Conservation (phyloP, 352 stramenopile species). For the Pythium volutum region DNA sequence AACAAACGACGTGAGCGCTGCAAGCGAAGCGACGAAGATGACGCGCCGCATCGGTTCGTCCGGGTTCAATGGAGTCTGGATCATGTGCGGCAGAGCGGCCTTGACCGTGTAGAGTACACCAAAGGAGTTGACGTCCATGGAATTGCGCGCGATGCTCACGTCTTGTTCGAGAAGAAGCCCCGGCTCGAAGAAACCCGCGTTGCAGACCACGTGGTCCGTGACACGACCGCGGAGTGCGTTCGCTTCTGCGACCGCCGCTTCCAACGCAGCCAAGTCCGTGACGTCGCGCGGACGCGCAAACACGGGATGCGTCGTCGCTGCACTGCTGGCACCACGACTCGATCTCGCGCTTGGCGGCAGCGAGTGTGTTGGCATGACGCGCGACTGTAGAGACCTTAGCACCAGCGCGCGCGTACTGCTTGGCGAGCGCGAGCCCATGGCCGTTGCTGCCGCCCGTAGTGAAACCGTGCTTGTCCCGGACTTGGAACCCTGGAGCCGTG, state of each 20-base stretch:
- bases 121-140: slow-evolving; percentile 63
- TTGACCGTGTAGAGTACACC: slow-evolving; percentile 56
- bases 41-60: slow-evolving; percentile 36
- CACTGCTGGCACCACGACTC: slow-evolving; percentile 5
- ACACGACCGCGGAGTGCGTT: slow-evolving; percentile 49
- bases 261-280: slow-evolving; percentile 32
- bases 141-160: slow-evolving; percentile 32
- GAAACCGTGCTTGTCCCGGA: slow-evolving; percentile 52
- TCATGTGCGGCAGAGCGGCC: slow-evolving; percentile 54
- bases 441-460: slow-evolving; percentile 43
- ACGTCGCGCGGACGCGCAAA: slow-evolving; percentile 46
- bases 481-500: slow-evolving; percentile 44
- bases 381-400: slow-evolving; percentile 55
- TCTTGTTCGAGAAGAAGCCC: slow-evolving; percentile 58
- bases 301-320: slow-evolving; percentile 24
- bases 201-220: slow-evolving; percentile 64
- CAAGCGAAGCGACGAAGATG: slow-evolving; percentile 53
- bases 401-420: slow-evolving; percentile 46
- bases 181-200: slow-evolving; percentile 27
- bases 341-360: slow-evolving; percentile 34
- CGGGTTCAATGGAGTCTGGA: slow-evolving; percentile 22
- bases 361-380: slow-evolving; percentile 30
- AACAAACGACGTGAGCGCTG: slow-evolving; percentile 54
- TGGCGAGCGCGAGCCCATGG: slow-evolving; percentile 56
- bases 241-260: slow-evolving; percentile 38